Conservation (phyloP, 805 yeast genomes). For the Metschnikowia koreensis region DNA sequence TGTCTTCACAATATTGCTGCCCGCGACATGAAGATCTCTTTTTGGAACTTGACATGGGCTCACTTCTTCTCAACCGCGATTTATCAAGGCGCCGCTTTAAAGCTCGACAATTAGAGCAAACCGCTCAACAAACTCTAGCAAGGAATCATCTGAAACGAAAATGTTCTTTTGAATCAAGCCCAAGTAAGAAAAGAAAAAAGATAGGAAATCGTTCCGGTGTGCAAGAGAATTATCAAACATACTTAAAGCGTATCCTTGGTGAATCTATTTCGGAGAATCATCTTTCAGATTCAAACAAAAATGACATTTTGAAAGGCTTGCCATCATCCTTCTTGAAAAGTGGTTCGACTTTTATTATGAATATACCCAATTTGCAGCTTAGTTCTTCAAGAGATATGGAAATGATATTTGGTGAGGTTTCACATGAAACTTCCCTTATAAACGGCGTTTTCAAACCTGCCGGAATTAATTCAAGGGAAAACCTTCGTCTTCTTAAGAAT, state of each 20-base stretch:
- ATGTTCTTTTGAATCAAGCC: background rate
- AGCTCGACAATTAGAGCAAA: background rate
- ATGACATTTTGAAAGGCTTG: slow-evolving; percentile 13
- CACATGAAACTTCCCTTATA: slow-evolving; percentile 4
- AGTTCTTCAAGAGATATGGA: background rate
- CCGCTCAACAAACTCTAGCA: background rate
- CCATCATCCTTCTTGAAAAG: slow-evolving; percentile 13
- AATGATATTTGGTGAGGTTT: slow-evolving; percentile 10
- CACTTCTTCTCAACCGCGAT: background rate
- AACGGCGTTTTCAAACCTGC: slow-evolving; percentile 10
- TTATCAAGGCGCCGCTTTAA: background rate
- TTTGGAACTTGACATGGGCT: background rate
- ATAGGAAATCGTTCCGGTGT: background rate
- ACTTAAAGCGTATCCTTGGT: background rate
- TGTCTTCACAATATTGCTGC: background rate
- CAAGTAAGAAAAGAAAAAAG: background rate
- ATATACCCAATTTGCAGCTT: background rate
- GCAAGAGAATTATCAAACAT: background rate
- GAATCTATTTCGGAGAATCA: slow-evolving; percentile 3
- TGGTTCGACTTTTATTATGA: slow-evolving; percentile 9
- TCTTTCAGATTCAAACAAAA: slow-evolving; percentile 4
- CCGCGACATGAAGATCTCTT: background rate
- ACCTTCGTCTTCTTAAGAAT: background rate
- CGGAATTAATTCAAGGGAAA: background rate
- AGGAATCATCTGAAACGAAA: background rate